These are phyloP conservation scores for Umbelopsis isabellina DNA, from an alignment of 192 early-diverging fungal species.

Conservation along the genomic window DNA sequence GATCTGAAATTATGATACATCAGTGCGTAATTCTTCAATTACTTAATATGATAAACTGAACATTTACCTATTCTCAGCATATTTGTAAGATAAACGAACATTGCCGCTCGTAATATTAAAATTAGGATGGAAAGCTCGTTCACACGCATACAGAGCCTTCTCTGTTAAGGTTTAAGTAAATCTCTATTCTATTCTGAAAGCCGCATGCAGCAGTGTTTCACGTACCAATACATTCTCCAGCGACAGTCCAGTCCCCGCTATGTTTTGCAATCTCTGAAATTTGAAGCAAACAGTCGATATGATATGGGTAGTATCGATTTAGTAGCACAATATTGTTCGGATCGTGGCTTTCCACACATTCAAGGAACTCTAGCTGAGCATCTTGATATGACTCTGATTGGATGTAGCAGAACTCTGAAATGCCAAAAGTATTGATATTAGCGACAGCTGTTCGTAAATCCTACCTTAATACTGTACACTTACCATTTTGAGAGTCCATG, in stretches of 20 bases:
- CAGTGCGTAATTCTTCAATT: neutral
- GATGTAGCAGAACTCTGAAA: constrained; percentile 58
- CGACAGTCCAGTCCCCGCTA: constrained; percentile 77
- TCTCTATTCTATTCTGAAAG: neutral
- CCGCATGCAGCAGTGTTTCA: neutral
- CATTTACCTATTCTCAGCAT: constrained; percentile 73
- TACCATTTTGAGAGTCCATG: constrained; percentile 38
- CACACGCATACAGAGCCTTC: constrained; percentile 87
- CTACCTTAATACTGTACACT: constrained; percentile 24
- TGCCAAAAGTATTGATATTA: neutral
- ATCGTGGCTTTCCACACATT: constrained; percentile 73
- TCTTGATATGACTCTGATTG: constrained; percentile 77
- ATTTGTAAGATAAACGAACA: constrained; percentile 69
- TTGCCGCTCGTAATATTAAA: constrained; percentile 72
- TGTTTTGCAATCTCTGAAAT: constrained; percentile 86
- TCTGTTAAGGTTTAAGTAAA: constrained; percentile 47
- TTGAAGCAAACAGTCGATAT: constrained; percentile 85
- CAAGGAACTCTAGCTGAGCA: constrained; percentile 75
- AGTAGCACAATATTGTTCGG: constrained; percentile 72
- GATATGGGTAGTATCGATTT: constrained; percentile 80
- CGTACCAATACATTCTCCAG: constrained; percentile 79
- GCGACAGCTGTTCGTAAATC: neutral
- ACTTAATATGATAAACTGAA: neutral
- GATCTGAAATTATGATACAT: constrained; percentile 34
- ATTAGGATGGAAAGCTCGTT: constrained; percentile 75